Percentiles rank a stretch among this genome's conserved stretches.
These are phyloP conservation scores for Spizellomyces punctatus DNA, from an alignment of 192 early-diverging fungal species.

Conservation along the genomic window DNA sequence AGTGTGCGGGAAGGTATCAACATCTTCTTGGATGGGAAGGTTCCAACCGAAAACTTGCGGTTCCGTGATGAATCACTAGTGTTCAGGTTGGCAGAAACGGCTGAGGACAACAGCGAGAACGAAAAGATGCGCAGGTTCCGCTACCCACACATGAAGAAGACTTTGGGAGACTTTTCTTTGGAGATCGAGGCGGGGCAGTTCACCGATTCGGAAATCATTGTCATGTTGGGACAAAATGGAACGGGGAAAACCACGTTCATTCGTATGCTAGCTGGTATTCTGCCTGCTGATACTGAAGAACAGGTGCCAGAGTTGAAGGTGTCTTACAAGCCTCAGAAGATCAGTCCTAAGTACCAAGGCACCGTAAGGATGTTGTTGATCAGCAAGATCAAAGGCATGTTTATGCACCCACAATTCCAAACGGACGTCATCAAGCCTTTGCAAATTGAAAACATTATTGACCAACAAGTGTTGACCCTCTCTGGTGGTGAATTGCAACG, in stretches of 20 bases:
- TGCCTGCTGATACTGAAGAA: constrained; percentile 77
- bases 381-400: constrained; percentile 80
- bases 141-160: constrained; percentile 91
- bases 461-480: constrained; percentile 79
- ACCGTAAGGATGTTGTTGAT: constrained; percentile 91
- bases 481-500: constrained; percentile 99
- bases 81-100: constrained; percentile 90
- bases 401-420: constrained; percentile 94
- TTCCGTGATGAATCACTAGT: constrained; percentile 95
- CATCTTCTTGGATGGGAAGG: constrained; percentile 94
- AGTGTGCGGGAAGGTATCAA: constrained; percentile 98
- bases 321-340: constrained; percentile 98
- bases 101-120: constrained; percentile 67
- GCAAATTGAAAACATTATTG: constrained; percentile 89
- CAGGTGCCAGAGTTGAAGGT: constrained; percentile 85
- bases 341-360: constrained; percentile 90
- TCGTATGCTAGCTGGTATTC: constrained; percentile 82
- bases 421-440: constrained; percentile 95
- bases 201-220: constrained; percentile 96
- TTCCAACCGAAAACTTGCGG: constrained; percentile 98
- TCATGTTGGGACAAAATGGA: constrained; percentile 98
- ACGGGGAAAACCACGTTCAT: constrained; percentile 85
- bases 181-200: constrained; percentile 79
- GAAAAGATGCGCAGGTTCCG: constrained; percentile 74
- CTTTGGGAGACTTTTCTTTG: constrained; percentile 80